Evolutionary conservation across 169 alveolate species (phyloP), one percentile per base, ranked within the genome.

Genomic region (Ichthyophthirius multifiliis): DNA sequence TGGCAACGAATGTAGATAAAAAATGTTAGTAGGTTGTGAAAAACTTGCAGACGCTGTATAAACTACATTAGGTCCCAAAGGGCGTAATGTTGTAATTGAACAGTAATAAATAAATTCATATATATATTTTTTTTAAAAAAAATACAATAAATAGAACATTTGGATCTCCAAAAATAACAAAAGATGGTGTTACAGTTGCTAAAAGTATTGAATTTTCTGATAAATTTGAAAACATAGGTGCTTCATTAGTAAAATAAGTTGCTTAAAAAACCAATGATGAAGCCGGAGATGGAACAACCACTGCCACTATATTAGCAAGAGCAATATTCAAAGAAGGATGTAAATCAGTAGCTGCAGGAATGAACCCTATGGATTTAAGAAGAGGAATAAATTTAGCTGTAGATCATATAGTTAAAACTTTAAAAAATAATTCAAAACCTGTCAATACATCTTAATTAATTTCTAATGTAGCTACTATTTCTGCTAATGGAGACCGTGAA

Each of bases 231-330:
- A 98, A 99, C 83, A 89, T 98, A 63, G 99, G 99, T 4, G 99
- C 99, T 31, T 97, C 94, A 74, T 90, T 99, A 85, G 97, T 98
- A 48, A 98, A 97, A 85, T 98, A 97, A 86, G 99, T 98, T 5
- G 99, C 99, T 7, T 92, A 97, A 20, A 95, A 97, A 78, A 95
- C 99, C 55, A 98, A 98, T 85, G 99, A 99, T 86, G 97, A 94
- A 75, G 99, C 99, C 45, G 99, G 99, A 31, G 99, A 99, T 85
- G 99, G 99, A 39, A 99, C 99, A 41, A 99, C 99, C 0, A 98
- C 99, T 16, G 99, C 99, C 41, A 98, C 99, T 0, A 97, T 99
- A 39, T 91, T 99, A 43, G 99, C 99, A 13, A 89, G 99, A 45
- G 99, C 99, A 41, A 97, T 99, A 62, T 99, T 94, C 95, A 97